Evolutionary conservation across 139 green algal genomes (phyloP), one percentile per base, ranked within the genome.

Genomic region (Tetraselmis chui): DNA sequence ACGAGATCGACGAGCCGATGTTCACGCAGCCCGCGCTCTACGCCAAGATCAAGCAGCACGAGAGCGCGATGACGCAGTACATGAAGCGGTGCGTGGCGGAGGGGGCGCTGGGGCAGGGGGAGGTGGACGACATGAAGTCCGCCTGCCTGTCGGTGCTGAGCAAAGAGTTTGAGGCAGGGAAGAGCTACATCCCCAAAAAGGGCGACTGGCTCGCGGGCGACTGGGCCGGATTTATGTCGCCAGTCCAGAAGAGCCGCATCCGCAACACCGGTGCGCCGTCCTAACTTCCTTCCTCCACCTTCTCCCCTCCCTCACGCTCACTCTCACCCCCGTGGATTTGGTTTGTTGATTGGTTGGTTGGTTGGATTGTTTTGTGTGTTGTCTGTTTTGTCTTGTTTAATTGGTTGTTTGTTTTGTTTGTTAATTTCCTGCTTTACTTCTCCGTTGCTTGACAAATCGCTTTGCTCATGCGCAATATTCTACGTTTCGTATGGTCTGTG

Each of bases 11-110:
- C 79, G 97, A 99, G 90, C 96, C 96, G 30, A 97, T 95, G 87
- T 99, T 99, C 89, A 99, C 96, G 29, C 95, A 99, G 92, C 96
- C 96, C 5, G 83, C 95, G 76, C 98, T 99, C 94, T 99, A 99
- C 91, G 91, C 92, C 80, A 86, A 86, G 59, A 97, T 97, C 86
- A 90, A 89, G 77, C 75, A 85, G 67, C 91, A 97, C 78, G 87
- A 89, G 79, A 93, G 92, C 83, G 81, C 89, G 30, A 86, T 93
- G 59, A 76, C 92, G 85, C 80, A 92, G 76, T 98, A 99, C 86
- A 79, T 87, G 76, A 83, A 97, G 58, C 83, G 92, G 67, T 88
- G 98, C 80, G 78, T 98, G 76, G 28, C 59, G 11, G 91, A 95
- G 84, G 93, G 92, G 1, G 78, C 77, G 1, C 79, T 97, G 75